These are phyloP conservation scores for Cardamine resedifolia DNA, from an alignment of 345 rosid species.

Conservation along the genomic window DNA sequence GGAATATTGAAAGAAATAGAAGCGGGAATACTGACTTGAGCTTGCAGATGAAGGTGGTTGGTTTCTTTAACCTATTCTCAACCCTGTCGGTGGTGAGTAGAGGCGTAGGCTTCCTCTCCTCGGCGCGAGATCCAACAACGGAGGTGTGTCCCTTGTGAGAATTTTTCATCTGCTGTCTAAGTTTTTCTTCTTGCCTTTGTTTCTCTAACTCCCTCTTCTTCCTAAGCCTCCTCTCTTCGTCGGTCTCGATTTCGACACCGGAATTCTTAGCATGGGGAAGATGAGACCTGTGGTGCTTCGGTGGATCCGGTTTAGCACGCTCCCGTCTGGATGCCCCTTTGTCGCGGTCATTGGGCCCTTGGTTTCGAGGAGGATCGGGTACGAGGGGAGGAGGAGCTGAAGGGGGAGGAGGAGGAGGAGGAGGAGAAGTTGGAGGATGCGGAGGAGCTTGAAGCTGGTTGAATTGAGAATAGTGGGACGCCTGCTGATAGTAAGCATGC, in stretches of 20 bases:
- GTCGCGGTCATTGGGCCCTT: constrained; percentile 52
- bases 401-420: constrained; percentile 87
- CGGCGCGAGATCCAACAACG: constrained; percentile 66
- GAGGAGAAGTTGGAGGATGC: constrained; percentile 58
- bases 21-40: constrained; percentile 66
- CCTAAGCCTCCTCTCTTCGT: constrained; percentile 87
- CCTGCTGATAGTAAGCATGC: constrained; percentile 57
- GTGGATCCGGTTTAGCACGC: constrained; percentile 43
- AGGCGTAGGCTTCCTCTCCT: constrained; percentile 75
- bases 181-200: constrained; percentile 59
- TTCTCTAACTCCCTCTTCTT: constrained; percentile 93
- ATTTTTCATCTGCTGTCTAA: constrained; percentile 47
- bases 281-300: constrained; percentile 52
- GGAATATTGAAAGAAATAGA: neutral
- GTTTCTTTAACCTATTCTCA: constrained; percentile 95
- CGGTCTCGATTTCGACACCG: constrained; percentile 67
- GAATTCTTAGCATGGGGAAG: constrained; percentile 49
- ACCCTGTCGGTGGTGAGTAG: constrained; percentile 68
- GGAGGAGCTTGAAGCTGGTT: constrained; percentile 52
- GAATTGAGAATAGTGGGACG: constrained; percentile 57
- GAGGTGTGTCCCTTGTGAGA: constrained; percentile 76
- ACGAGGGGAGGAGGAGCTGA: constrained; percentile 80
- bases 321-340: constrained; percentile 46
- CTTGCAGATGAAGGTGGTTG: constrained; percentile 98
- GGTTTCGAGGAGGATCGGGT: constrained; percentile 48